A percentile compares a stretch with the other conserved stretches of the same genome.
These are phyloP conservation scores for Penicillium ochrochloron DNA, from an alignment of 495 filamentous ascomycete species.

Conservation along the genomic window DNA sequence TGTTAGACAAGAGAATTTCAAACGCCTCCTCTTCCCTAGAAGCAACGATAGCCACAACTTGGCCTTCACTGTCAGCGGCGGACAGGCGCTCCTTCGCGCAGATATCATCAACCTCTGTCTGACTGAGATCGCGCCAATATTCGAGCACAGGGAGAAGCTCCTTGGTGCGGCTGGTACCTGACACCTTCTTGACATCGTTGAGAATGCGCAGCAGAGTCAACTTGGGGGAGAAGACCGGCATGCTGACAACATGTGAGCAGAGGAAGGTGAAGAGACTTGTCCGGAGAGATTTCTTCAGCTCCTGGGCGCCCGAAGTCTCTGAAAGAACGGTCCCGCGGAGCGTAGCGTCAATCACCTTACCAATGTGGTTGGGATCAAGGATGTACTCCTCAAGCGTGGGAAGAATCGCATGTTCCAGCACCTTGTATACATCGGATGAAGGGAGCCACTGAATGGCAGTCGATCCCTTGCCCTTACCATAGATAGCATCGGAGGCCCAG, in stretches of 20 bases:
- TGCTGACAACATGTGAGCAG: slow-evolving; percentile 67
- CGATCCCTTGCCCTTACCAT: slow-evolving; percentile 55
- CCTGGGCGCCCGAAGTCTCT: slow-evolving; percentile 47
- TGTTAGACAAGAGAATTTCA: slow-evolving; percentile 54
- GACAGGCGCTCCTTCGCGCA: slow-evolving; percentile 67
- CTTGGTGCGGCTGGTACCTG: slow-evolving; percentile 66
- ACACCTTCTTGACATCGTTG: slow-evolving; percentile 70
- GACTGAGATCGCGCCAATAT: slow-evolving; percentile 60
- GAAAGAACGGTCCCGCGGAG: slow-evolving; percentile 52
- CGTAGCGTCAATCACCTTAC: slow-evolving; percentile 58
- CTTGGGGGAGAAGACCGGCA: slow-evolving; percentile 71
- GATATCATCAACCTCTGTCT: slow-evolving; percentile 42
- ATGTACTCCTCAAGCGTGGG: slow-evolving; percentile 81
- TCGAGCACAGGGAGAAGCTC: slow-evolving; percentile 71
- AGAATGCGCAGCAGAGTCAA: slow-evolving; percentile 69
- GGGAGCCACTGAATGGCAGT: slow-evolving; percentile 63
- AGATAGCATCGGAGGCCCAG: slow-evolving; percentile 62
- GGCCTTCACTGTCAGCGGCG: slow-evolving; percentile 58
- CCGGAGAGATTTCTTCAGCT: slow-evolving; percentile 68
- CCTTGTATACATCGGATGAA: slow-evolving; percentile 54
- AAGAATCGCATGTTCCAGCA: slow-evolving; percentile 67
- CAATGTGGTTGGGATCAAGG: slow-evolving; percentile 69
- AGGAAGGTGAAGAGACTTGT: slow-evolving; percentile 73
- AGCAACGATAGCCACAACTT: slow-evolving; percentile 63
- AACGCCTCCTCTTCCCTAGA: slow-evolving; percentile 71